Evolutionary conservation across 805 yeast species (phyloP), one percentile per base, ranked within the genome.

Genomic region (Helenozyma rhizophorensis): DNA sequence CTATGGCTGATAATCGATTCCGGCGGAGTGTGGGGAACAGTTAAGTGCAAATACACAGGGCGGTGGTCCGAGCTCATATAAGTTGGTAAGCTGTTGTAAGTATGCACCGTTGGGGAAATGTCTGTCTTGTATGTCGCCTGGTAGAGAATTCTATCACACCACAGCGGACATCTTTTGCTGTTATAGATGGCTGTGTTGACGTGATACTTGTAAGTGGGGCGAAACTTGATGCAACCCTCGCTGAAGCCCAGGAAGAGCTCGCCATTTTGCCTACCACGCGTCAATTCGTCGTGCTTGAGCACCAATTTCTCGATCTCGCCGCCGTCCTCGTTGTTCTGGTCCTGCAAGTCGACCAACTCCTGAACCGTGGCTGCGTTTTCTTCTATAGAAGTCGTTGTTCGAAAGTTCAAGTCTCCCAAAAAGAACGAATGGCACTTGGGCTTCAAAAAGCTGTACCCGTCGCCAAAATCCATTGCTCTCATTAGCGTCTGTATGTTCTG

Each of bases 91-190:
- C 83, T 66, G 18, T 58, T 47, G 55, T 87, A 87, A 3, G 53
- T 50, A 10, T 56, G 43, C 1, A 76, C 44, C 37, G 4, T 37
- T 22, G 56, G 65, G 33, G 34, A 34, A 3, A 13, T 27, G 40
- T 33, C 26, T 14, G 23, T 18, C 6, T 52, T 44, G 37, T 57
- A 54, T 15, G 79, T 74, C 2, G 65, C 51, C 34, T 73, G 72
- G 48, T 63, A 85, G 28, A 89, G 53, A 5, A 89, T 74, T 33
- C 97, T 60, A 53, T 89, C 97, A 57, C 96, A 88, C 95, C 95
- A 89, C 6, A 95, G 80, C 0, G 96, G 94, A 1, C 64, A 61
- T 34, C 96, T 65, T 43, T 77, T 79, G 2, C 53, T 25, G 39
- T 75, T 73, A 53, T 75, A 83, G 8, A 60, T 56, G n/a, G 70